phyloP scores from a whole-genome alignment of 129 eudicot genomes.

The Tagetes erecta region DNA sequence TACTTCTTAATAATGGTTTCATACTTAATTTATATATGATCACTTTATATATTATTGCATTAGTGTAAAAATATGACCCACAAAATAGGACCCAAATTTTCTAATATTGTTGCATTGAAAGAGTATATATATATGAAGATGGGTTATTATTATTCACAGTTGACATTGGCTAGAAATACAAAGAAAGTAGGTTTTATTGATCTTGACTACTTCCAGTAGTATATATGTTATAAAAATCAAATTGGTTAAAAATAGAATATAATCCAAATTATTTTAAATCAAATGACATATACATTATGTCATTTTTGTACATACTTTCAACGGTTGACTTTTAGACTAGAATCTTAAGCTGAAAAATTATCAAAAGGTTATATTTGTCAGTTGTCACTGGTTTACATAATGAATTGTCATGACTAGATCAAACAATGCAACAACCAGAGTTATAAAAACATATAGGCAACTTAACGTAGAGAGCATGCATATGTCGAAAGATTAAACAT shows the following conservation, averaged over 20 bases:
- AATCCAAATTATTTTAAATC: background rate
- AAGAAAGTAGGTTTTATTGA: slow-evolving; percentile 17
- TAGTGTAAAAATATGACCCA: slow-evolving; percentile 12
- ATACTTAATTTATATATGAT: slow-evolving; percentile 7
- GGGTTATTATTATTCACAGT: slow-evolving; percentile 18
- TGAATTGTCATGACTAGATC: too few species aligned
- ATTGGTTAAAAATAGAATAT: background rate
- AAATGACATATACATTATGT: slow-evolving; percentile 5
- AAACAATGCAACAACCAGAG: too few species aligned
- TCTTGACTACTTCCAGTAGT: slow-evolving; percentile 40
- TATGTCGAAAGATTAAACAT: background rate
- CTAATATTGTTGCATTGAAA: slow-evolving; percentile 19
- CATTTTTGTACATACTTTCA: slow-evolving; percentile 25
- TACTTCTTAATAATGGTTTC: slow-evolving; percentile 18
- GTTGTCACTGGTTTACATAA: too few species aligned
- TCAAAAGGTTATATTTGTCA: slow-evolving; percentile 8
- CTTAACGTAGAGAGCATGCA: too few species aligned
- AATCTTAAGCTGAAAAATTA: background rate
- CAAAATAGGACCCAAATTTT: slow-evolving; percentile 9
- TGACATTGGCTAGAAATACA: slow-evolving; percentile 18
- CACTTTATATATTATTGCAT: background rate
- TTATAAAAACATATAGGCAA: too few species aligned
- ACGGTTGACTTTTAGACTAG: slow-evolving; percentile 19
- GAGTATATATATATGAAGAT: slow-evolving; percentile 19
- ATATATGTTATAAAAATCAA: slow-evolving; percentile 18